Evolutionary conservation across 1,284 basidiomycete genomes (phyloP), one percentile per base, ranked within the genome.

Genomic region (Cutaneotrichosporon cavernicola): DNA sequence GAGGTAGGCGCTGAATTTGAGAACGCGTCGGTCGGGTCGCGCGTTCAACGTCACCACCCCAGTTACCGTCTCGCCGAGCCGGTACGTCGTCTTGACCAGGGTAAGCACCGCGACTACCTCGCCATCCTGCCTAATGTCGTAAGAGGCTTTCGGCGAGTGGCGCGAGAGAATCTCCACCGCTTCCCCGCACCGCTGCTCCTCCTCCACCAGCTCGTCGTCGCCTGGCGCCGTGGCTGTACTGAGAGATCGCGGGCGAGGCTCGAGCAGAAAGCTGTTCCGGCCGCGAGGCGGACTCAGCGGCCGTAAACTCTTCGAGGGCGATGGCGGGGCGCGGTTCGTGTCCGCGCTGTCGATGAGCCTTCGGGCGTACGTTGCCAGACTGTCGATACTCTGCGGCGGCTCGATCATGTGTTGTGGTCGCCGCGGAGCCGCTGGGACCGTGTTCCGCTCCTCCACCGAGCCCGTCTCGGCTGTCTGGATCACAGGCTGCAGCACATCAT

Each of bases 51-150:
- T 88, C n/a, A 97, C 88, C 0, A 92, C 87, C 5, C 92, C 93
- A 40, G 89, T 81, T 32, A 96, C 87, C 0, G 91, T 93, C 81
- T 97, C 94, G 4, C 93, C 93, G 0, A 96, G 85, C 26, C 94
- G 82, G 78, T 91, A 96, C 1, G 90, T 89, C 47, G 88, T 88
- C 81, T 96, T 97, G 49, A 90, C 87, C 68, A 97, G 90, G 0
- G 92, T 95, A n/a, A 97, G 80, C 32, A 90, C 88, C 1, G 93
- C 92, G 60, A 96, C 91, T 51, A 88, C 86, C 58, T 90, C 85
- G 0, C 90, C 91, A 56, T 94, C 90, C 81, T 96, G 94, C 73
- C 88, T 89, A 65, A 97, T 92, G 80, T 97, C 93, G 80, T 91
- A 96, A 0, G 92, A 93, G 38, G 89, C 92, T 83, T 96, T 97